Conservation (phyloP, 2,329 filamentous ascomycete species). For the Daldinia sp. region DNA sequence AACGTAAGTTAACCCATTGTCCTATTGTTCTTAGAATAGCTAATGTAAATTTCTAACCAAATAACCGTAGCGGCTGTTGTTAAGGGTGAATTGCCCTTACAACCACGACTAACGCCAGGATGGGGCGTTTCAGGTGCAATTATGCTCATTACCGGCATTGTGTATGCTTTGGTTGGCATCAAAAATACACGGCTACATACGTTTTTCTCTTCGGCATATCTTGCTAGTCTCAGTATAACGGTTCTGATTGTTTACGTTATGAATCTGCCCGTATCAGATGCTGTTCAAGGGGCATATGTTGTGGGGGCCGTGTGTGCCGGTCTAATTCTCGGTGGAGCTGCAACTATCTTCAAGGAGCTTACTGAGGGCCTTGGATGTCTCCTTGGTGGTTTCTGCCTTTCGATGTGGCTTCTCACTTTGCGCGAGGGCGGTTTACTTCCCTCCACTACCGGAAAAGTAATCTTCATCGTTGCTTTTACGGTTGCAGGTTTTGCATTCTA, state of each 20-base stretch:
- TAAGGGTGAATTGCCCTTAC: conserved; percentile 73
- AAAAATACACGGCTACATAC: conserved; percentile 84
- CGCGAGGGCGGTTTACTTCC: conserved; percentile 80
- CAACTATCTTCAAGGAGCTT: conserved; percentile 84
- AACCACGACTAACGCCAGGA: conserved; percentile 82
- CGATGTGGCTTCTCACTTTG: conserved; percentile 91
- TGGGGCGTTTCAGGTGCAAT: conserved; percentile 83
- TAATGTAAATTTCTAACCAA: conserved; percentile 23
- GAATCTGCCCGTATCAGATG: conserved; percentile 79
- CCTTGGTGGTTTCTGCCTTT: conserved; percentile 85
- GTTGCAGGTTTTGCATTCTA: conserved; percentile 77
- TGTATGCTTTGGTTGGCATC: conserved; percentile 82
- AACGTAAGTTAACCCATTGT: conserved; percentile 43
- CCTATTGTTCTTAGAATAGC: neutral
- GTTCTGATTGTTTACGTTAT: conserved; percentile 92
- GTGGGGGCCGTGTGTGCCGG: conserved; percentile 82
- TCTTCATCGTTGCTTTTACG: conserved; percentile 81
- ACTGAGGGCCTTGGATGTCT: conserved; percentile 85
- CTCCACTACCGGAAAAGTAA: conserved; percentile 71
- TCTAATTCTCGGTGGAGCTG: conserved; percentile 76
- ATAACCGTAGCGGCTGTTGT: conserved; percentile 59
- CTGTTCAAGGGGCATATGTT: conserved; percentile 87
- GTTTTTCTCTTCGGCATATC: conserved; percentile 82
- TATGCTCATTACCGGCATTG: conserved; percentile 77
- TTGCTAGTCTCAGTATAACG: conserved; percentile 78